Conservation (phyloP, 441 rosid genomes). For the Manihot esculenta region DNA sequence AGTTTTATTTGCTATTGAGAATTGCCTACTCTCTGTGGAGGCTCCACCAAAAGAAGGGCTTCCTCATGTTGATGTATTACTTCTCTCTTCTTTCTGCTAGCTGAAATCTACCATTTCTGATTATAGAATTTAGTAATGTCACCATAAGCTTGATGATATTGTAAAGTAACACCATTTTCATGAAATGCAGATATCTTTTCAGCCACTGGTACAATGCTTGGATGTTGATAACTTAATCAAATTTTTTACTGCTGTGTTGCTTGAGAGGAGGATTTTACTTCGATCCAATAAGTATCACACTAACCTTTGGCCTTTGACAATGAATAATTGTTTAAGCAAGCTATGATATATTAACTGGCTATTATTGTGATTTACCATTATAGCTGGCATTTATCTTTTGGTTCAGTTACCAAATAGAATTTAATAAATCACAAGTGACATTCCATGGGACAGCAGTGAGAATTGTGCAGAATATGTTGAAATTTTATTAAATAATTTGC, state of each 20-base stretch:
- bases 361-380: constrained; percentile 3
- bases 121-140: constrained; percentile 11
- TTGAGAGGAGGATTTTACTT: constrained; percentile 90
- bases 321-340: constrained; percentile 7
- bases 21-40: constrained; percentile 80
- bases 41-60: constrained; percentile 92
- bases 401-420: neutral
- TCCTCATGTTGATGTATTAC: constrained; percentile 87
- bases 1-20: constrained; percentile 87
- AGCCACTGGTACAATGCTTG: constrained; percentile 93
- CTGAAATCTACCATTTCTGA: constrained; percentile 16
- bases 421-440: neutral
- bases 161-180: constrained; percentile 16
- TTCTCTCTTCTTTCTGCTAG: constrained; percentile 24
- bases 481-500: neutral
- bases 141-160: neutral
- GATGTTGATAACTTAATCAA: constrained; percentile 90
- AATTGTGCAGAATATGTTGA: neutral
- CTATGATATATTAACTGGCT: neutral
- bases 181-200: constrained; percentile 86
- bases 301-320: constrained; percentile 15
- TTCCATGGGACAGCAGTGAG: neutral
- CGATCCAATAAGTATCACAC: constrained; percentile 84
- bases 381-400: neutral
- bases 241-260: constrained; percentile 86